Conservation (phyloP, 768 basidiomycete species). For the Suillus weaverae region DNA sequence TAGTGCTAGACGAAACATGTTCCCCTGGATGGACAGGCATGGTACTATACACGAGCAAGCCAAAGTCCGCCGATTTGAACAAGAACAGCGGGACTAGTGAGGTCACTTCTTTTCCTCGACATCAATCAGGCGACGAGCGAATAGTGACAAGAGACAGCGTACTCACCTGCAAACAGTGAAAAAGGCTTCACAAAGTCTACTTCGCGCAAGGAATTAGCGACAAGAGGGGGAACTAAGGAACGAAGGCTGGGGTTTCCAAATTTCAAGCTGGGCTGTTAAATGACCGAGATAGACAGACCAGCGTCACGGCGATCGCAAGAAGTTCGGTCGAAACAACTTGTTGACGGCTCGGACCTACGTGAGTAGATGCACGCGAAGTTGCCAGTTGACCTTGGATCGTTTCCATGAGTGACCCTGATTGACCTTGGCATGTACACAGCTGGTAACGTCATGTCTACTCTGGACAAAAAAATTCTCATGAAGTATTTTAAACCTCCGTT, state of each 20-base stretch:
- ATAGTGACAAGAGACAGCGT: not conserved
- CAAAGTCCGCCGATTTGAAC: not conserved
- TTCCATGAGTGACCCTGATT: not conserved
- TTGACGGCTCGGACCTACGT: slow-evolving; percentile 1
- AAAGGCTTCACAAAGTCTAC: not conserved
- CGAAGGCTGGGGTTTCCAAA: not conserved
- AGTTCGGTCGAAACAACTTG: not conserved
- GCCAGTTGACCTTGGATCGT: not conserved
- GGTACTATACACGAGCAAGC: not conserved
- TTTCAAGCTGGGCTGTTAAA: not conserved
- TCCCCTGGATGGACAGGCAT: not conserved
- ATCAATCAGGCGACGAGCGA: not conserved
- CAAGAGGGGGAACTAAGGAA: not conserved
- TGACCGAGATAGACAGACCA: not conserved
- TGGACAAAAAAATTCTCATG: not conserved
- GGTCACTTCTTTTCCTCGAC: not conserved
- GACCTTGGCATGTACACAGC: not conserved
- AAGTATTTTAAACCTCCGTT: not conserved
- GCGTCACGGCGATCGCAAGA: not conserved
- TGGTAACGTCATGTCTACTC: not conserved
- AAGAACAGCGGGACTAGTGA: not conserved
- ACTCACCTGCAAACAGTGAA: not conserved
- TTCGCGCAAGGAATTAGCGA: not conserved
- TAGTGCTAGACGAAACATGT: not conserved
- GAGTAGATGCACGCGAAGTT: not conserved